These are phyloP conservation scores for Naematelia aurantialba DNA, from an alignment of 768 basidiomycete species.

Conservation along the genomic window DNA sequence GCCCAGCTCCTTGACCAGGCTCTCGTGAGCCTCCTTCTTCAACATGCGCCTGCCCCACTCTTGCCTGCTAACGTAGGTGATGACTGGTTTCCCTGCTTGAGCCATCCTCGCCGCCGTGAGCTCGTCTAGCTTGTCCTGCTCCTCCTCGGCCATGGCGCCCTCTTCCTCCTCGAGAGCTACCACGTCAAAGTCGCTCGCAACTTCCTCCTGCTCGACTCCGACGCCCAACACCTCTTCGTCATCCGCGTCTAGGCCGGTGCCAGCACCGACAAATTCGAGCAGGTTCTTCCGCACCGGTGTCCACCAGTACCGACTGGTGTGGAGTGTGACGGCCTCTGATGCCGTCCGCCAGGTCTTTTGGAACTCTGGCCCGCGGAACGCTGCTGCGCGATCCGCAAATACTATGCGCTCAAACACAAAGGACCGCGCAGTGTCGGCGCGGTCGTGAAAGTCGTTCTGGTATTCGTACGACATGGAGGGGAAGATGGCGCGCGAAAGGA, in stretches of 20 bases:
- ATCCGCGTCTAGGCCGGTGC: conserved; percentile 13
- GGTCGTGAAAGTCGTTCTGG: conserved; percentile 76
- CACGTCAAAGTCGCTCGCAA: conserved; percentile 26
- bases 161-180: conserved; percentile 35
- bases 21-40: conserved; percentile 69
- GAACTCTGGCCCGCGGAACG: conserved; percentile 68
- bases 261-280: conserved; percentile 64
- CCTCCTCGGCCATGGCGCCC: conserved; percentile 48
- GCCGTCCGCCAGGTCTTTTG: conserved; percentile 71
- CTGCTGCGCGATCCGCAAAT: conserved; percentile 78
- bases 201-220: conserved; percentile 20
- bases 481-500: conserved; percentile 72
- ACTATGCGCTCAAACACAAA: conserved; percentile 84
- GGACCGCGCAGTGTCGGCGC: conserved; percentile 63
- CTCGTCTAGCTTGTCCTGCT: conserved; percentile 22
- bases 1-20: conserved; percentile 68
- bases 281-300: conserved; percentile 65
- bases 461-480: conserved; percentile 79
- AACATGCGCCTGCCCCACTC: conserved; percentile 83
- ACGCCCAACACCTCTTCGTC: conserved; percentile 21
- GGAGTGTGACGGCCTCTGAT: conserved; percentile 67
- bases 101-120: conserved; percentile 45
- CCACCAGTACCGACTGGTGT: conserved; percentile 82
- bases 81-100: conserved; percentile 62
- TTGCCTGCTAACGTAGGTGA: conserved; percentile 89